Base-by-base conservation (phyloP, 331 rosid species). In the Dryas integrifolia region DNA sequence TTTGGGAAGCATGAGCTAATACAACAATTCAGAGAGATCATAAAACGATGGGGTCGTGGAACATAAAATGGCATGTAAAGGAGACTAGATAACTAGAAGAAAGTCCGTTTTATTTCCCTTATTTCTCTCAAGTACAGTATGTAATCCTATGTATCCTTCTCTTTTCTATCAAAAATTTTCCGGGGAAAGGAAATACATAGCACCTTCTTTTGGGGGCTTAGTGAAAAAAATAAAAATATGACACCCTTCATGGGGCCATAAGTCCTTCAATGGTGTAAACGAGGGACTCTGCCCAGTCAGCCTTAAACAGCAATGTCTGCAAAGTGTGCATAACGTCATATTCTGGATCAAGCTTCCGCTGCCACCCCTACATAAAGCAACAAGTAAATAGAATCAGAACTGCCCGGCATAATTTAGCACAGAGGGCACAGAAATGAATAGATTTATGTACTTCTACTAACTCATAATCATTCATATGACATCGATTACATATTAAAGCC, bases 271-370 rank as follows among this genome's bases (percentile, higher is more conserved):
- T 78, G 52, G 93, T 81, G 81, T 88, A 73, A 60, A 67, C 56
- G 18, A 90, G 79, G 64, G 93, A 84, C 48, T 86, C 87, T 9
- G 82, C 91, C 93, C 80, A 83, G 74, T 86, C 87, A 9, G 74
- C 85, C 82, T 82, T 85, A 79, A 86, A 85, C 30, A 90, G 85
- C 80, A 88, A 76, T 5, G 87, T 56, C 13, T 69, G 87, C 79
- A 86, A 70, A 5, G 90, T 79, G 24, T 83, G 72, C 82, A 90
- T 35, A 75, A 88, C 85, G 61, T 90, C 84, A 59, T 88, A 90
- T 21, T 76, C 87, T 18, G 93, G 96, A 76, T 90, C 93, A 62
- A 90, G 93, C 81, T 85, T 88, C 58, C 90, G 79, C 79, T 90
- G 93, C 91, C 96, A 88, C 11, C 96, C 96, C 96, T 88, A 57